Base-by-base conservation (phyloP, 352 stramenopile species). In the Ochromonadaceae sp. region DNA sequence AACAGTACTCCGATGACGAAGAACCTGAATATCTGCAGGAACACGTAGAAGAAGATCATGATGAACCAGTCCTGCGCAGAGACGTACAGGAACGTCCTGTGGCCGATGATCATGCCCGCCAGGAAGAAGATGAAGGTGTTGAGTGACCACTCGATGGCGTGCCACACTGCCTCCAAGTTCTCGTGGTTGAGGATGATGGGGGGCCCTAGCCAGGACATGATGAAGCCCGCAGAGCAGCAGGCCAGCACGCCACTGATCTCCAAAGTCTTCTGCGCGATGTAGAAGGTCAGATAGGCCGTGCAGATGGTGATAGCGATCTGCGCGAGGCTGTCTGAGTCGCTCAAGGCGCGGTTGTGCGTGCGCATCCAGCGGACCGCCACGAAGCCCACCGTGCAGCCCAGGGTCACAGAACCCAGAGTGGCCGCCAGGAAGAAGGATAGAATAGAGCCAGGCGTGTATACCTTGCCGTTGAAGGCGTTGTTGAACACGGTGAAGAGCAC, bases 401-500 rank as follows among this genome's bases (percentile, higher is more conserved):
- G 41, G 10, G 31, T 9, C 2, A 39, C 17, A 36, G 55, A 65
- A 49, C 59, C 59, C 17, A 69, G 2, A 3, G 35, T 12, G 0
- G 28, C 32, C 31, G 17, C 30, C 1, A 65, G 58, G 47, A 55
- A 48, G 32, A 26, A 65, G 14, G 2, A 7, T 4, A 67, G 30
- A 2, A 65, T 34, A 22, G 14, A 4, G 7, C 25, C 9, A 26
- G 43, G 42, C 14, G n/a, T 63, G 12, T 48, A 62, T 3, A 30
- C 28, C 12, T 4, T 39, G 22, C 47, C 59, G 25, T 59, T 65
- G 4, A 35, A 14, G 7, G 17, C 28, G 10, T 42, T 52, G n/a
- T 63, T 74, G 66, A 84, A 76, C 17, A 83, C 66, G 15, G 42
- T 62, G 60, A 81, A 84, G 4, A 84, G 48, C 14, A 84, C 75